A percentile compares a stretch with the other conserved stretches of the same genome.
phyloP scores from a whole-genome alignment of 257 asterid species.

The Ocimum tenuiflorum region DNA sequence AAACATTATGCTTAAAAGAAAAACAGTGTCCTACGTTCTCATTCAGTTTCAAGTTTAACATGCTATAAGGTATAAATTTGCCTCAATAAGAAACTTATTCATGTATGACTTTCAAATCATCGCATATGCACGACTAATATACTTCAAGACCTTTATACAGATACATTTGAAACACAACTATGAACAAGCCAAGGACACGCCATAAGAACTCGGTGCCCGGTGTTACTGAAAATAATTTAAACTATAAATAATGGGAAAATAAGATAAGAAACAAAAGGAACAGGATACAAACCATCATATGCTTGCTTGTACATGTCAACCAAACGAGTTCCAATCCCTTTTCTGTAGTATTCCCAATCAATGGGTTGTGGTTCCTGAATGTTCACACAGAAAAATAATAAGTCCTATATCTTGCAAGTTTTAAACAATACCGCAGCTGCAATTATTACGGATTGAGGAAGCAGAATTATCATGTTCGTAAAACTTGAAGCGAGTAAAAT shows the following conservation, averaged over 20 bases:
- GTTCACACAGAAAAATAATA: not conserved
- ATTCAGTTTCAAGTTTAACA: not conserved
- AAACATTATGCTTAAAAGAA: not conserved
- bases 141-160: not conserved
- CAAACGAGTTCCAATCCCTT: conserved; percentile 84
- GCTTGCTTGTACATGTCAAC: conserved; percentile 96
- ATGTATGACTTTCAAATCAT: not conserved
- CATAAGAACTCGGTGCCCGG: too few relatives aligned
- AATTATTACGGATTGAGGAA: not conserved
- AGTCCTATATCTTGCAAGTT: not conserved
- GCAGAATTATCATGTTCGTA: not conserved
- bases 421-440: not conserved
- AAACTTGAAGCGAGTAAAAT: not conserved
- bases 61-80: not conserved
- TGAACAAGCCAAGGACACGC: not conserved
- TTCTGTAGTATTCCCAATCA: conserved; percentile 89
- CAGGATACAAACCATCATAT: conserved; percentile 52
- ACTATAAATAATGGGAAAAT: not conserved
- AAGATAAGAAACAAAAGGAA: conserved; percentile 3
- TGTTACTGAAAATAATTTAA: not conserved
- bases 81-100: not conserved
- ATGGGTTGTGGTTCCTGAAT: conserved; percentile 90
- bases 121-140: not conserved
- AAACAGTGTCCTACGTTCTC: not conserved
- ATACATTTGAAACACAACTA: not conserved